A percentile compares a stretch with the other conserved stretches of the same genome.
Conservation (phyloP, 495 filamentous ascomycete genomes). For the Hypoxylon rickii region DNA sequence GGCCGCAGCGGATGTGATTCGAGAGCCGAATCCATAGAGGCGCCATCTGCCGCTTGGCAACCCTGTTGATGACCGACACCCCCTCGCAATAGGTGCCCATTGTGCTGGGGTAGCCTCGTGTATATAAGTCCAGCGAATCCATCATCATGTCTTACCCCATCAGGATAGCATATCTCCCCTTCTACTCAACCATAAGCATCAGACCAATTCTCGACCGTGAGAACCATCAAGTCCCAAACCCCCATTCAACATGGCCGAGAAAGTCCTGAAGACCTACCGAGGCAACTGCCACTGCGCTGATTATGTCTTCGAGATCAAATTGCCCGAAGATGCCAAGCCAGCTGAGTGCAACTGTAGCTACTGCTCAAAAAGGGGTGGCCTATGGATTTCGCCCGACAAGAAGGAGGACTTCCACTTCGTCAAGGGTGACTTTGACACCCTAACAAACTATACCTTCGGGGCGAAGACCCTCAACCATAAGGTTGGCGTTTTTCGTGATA, state of each 20-base stretch:
- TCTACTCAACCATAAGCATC: too few relatives aligned
- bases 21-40: too few relatives aligned
- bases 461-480: conserved; percentile 39
- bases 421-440: conserved; percentile 43
- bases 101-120: too few relatives aligned
- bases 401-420: conserved; percentile 41
- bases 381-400: conserved; percentile 44
- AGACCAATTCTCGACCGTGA: too few relatives aligned
- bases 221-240: too few relatives aligned
- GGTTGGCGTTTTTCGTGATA: conserved; percentile 22
- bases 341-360: conserved; percentile 58
- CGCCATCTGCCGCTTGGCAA: too few relatives aligned
- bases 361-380: conserved; percentile 50
- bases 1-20: too few relatives aligned
- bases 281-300: conserved; percentile 62
- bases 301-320: conserved; percentile 50
- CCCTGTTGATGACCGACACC: too few relatives aligned
- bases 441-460: conserved; percentile 46
- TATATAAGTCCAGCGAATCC: conserved; percentile 1
- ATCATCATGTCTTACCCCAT: not conserved
- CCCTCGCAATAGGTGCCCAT: too few relatives aligned
- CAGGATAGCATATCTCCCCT: too few relatives aligned
- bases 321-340: conserved; percentile 47
- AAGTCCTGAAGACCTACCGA: conserved; percentile 55
- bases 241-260: conserved; percentile 12